Evolutionary conservation across 176 grass and related monocot genomes (phyloP), one percentile per base, ranked within the genome.

Genomic region (Tillandsia fasciculata): DNA sequence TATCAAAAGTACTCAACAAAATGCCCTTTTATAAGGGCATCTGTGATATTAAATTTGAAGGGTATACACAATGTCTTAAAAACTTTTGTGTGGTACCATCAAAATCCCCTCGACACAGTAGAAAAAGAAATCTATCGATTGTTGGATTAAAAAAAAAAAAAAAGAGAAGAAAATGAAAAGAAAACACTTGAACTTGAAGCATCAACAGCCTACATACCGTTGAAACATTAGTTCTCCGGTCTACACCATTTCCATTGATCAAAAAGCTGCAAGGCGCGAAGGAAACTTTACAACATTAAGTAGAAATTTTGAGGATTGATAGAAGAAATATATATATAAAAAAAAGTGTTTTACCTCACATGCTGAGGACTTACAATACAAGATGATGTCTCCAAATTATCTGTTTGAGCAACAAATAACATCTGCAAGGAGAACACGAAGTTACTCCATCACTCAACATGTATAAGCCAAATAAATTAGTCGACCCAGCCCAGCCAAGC

Each of bases 221-320:
- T 75, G 77, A 76, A 79, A 87, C 65, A 82, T 87, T 99, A 76
- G 76, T 99, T 77, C 94, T 99, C 75, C 65, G 90, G 63, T 99
- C 94, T 51, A 99, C 84, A 5, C 84, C 89, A 68, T 87, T 99
- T 74, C 90, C 94, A 26, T 99, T 99, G 50, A 99, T 53, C 76
- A 99, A 82, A 86, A 99, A 90, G 66, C 94, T 99, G 74, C 69
- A 83, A 82, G 54, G 81, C 64, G 3, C 2, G 3, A 77, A 12
- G 72, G 65, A 81, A 48, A 49, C 1, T 17, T 61, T 28, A 79
- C 56, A 50, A 27, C 51, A 65, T 70, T 52, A 58, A 75, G 49
- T 69, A 58, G 57, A 52, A 77, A 8, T 70, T 27, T 48, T 47
- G 42, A 56, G 57, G 8, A 75, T 75, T 24, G 66, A 66, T 49